Evolutionary conservation across 164 flowering plant species (phyloP), one percentile per base, ranked within the genome.

Genomic region (Stephania japonica): DNA sequence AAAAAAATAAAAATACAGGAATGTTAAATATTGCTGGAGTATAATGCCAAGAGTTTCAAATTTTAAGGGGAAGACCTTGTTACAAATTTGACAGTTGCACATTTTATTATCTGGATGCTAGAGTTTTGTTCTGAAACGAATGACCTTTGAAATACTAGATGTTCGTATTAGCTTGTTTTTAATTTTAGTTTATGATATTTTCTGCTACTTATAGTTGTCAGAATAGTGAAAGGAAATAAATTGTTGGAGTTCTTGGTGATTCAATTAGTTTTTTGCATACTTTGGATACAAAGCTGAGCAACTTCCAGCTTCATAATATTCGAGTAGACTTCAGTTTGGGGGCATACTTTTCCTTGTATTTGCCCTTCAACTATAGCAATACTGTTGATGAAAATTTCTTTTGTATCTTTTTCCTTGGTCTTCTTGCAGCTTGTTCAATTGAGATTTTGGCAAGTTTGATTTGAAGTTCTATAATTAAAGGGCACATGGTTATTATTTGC

Each of bases 401-500:
- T 59, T 59, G 7, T 7, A 13, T 6, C 18, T 5, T 59, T 59
- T 59, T 59, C 64, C 21, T 59, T 19, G 64, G 24, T 21, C 64
- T 59, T 18, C n/a, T 23, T 18, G 62, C 23, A 56, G 62, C n/a
- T 18, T 59, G 7, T 18, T 21, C 9, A 59, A 19, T 38, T 14
- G 9, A n/a, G 70, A 21, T 68, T 21, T 53, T 16, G 49, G 7
- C 25, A 27, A 71, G 38, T 25, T 65, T 19, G 70, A 44, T 49
- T 43, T 25, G 42, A n/a, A 27, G 42, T 68, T 80, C 38, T 25
- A 12, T 41, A 10, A 59, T 67, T 68, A 21, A 43, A 68, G 16
- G 7, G 23, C 38, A 4, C 62, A 32, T 56, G 70, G n/a, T 19
- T 6, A 11, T 50, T 71, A 27, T 65, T 78, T 79, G 75, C 84